phyloP scores from a whole-genome alignment of 352 stramenopile species.

The Phytophthora pseudosyringae region DNA sequence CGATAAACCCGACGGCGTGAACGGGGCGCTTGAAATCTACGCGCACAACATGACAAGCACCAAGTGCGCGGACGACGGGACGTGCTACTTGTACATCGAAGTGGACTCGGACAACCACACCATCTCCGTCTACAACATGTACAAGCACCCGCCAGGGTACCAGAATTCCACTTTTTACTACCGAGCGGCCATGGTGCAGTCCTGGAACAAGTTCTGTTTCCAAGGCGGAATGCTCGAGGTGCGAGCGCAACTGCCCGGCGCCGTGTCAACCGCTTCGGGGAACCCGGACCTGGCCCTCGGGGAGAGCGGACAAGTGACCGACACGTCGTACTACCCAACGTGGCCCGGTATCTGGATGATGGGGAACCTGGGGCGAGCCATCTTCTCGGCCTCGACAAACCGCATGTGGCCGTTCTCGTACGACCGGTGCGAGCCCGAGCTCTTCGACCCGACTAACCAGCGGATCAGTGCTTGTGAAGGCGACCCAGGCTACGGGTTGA shows the following conservation, averaged over 20 bases:
- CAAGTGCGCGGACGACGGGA: constrained; percentile 50
- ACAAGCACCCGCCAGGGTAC: constrained; percentile 53
- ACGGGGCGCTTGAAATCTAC: constrained; percentile 92
- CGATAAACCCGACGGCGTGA: constrained; percentile 94
- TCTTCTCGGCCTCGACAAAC: constrained; percentile 94
- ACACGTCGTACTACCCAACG: constrained; percentile 70
- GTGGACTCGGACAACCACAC: constrained; percentile 39
- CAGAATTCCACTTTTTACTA: constrained; percentile 58
- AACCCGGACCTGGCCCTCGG: constrained; percentile 61
- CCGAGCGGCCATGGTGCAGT: constrained; percentile 89
- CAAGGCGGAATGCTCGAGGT: constrained; percentile 95
- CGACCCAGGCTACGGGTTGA: constrained; percentile 90
- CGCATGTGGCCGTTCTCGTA: constrained; percentile 98
- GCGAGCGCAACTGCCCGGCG: constrained; percentile 86
- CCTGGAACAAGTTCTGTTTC: constrained; percentile 96
- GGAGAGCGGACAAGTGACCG: constrained; percentile 61
- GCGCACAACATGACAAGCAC: constrained; percentile 77
- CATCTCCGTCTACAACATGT: constrained; percentile 66
- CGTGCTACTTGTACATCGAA: constrained; percentile 63
- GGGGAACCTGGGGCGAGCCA: constrained; percentile 95
- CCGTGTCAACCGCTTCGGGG: constrained; percentile 50
- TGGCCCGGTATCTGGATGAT: constrained; percentile 98
- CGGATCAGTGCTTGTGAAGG: constrained; percentile 91
- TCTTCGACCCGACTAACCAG: constrained; percentile 68
- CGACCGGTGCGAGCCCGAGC: constrained; percentile 83